Percentiles rank a stretch among this genome's conserved stretches.
These are phyloP conservation scores for Colletotrichum sp. DNA, from an alignment of 2,329 filamentous ascomycete species.

Conservation along the genomic window DNA sequence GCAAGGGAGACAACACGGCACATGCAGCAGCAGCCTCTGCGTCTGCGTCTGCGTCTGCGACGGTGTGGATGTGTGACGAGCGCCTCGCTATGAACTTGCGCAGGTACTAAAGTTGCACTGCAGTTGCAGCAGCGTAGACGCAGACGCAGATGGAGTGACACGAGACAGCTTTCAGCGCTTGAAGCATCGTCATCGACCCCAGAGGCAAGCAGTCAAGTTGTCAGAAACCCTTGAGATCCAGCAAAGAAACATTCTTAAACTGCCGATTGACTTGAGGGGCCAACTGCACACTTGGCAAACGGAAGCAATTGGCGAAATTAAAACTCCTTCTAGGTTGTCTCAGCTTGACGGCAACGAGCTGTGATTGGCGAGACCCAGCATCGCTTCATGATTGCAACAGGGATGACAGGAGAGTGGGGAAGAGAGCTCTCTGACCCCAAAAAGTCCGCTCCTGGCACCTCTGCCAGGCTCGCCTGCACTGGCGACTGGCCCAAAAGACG, in stretches of 20 bases:
- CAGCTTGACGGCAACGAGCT: neutral
- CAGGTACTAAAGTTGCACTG: neutral
- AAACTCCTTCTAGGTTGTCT: conserved; percentile 5
- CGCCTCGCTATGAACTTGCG: neutral
- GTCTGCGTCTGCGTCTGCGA: neutral
- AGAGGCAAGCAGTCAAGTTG: neutral
- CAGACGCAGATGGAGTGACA: neutral
- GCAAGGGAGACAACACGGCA: neutral
- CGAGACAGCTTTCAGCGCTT: neutral
- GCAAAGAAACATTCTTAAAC: conserved; percentile 2
- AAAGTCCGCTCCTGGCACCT: neutral
- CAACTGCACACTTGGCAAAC: neutral
- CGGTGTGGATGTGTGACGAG: neutral
- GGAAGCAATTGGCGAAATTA: conserved; percentile 16
- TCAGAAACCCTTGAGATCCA: neutral
- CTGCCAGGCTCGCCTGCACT: neutral
- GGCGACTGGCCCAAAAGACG: neutral
- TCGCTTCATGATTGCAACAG: neutral
- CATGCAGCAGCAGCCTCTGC: neutral
- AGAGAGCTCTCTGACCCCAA: neutral
- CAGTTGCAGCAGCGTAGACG: neutral
- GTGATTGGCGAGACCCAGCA: conserved; percentile 9
- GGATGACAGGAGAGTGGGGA: neutral
- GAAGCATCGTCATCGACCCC: neutral
- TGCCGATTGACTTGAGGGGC: neutral